Conservation (phyloP, 805 yeast species). For the Ogataea nonfermentans region DNA sequence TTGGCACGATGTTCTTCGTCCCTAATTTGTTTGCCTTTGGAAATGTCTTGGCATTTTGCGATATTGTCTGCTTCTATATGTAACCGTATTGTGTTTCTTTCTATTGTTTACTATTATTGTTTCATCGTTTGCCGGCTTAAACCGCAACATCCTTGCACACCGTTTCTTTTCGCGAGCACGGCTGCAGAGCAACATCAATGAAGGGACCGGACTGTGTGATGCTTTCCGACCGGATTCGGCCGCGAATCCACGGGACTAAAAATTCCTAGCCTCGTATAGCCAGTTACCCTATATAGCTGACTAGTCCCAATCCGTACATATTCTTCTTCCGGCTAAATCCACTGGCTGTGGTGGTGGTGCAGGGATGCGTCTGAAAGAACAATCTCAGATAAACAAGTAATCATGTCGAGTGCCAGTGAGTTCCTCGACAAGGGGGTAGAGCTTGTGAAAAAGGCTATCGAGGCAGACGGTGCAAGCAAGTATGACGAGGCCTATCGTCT, state of each 20-base stretch:
- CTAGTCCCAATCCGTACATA: too few relatives aligned
- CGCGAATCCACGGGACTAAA: too few relatives aligned
- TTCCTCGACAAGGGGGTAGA: conserved; percentile 94
- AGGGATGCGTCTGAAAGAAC: conserved; percentile 2
- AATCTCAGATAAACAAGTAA: neutral
- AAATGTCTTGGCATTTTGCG: conserved; percentile 9
- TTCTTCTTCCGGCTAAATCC: too few relatives aligned
- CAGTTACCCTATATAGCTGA: too few relatives aligned
- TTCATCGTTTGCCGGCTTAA: neutral
- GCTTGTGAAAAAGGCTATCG: conserved; percentile 90
- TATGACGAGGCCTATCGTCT: conserved; percentile 93
- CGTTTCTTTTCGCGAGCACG: neutral
- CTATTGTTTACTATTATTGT: neutral
- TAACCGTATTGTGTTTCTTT: conserved; percentile 2
- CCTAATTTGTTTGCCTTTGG: conserved; percentile 1
- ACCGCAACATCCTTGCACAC: neutral
- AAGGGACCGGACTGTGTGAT: too few relatives aligned
- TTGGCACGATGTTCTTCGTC: conserved; percentile 4
- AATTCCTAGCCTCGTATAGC: too few relatives aligned
- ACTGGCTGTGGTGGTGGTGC: too few relatives aligned
- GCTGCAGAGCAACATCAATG: neutral
- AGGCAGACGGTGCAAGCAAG: conserved; percentile 83
- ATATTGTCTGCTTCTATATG: conserved; percentile 3
- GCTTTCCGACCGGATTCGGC: too few relatives aligned
- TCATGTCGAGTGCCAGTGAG: conserved; percentile 45